phyloP scores from a whole-genome alignment of 257 asterid species.

The Solanum neorickii region DNA sequence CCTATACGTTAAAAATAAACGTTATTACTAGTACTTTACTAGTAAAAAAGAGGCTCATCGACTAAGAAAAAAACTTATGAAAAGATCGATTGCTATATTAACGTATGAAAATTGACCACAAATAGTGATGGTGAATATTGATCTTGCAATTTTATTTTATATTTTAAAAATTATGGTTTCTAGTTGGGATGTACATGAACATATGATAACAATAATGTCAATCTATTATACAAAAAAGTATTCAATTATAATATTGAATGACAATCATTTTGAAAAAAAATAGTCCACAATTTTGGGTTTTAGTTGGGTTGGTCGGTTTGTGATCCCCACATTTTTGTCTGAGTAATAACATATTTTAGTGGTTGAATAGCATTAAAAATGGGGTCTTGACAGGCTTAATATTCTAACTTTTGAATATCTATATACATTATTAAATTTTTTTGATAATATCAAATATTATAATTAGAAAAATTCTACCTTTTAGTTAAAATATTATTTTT shows the following conservation, averaged over 20 bases:
- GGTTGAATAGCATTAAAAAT: not conserved
- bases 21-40: not conserved
- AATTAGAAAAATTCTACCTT: not conserved
- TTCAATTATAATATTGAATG: not conserved
- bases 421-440: not conserved
- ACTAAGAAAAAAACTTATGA: not conserved
- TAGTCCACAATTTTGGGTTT: not conserved
- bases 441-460: not conserved
- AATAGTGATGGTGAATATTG: not conserved
- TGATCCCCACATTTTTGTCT: constrained; percentile 2
- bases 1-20: constrained; percentile 15
- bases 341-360: not conserved
- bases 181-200: not conserved
- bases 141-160: not conserved
- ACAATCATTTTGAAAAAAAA: not conserved
- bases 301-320: not conserved
- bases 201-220: not conserved
- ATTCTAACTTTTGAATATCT: not conserved
- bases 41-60: no score
- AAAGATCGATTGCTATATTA: not conserved
- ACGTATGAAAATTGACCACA: not conserved
- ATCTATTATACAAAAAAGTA: not conserved
- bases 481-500: not conserved
- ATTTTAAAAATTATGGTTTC: not conserved
- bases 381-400: not conserved